Base-by-base conservation (phyloP, 139 green algal genomes). In the Chlorella vulgaris region DNA sequence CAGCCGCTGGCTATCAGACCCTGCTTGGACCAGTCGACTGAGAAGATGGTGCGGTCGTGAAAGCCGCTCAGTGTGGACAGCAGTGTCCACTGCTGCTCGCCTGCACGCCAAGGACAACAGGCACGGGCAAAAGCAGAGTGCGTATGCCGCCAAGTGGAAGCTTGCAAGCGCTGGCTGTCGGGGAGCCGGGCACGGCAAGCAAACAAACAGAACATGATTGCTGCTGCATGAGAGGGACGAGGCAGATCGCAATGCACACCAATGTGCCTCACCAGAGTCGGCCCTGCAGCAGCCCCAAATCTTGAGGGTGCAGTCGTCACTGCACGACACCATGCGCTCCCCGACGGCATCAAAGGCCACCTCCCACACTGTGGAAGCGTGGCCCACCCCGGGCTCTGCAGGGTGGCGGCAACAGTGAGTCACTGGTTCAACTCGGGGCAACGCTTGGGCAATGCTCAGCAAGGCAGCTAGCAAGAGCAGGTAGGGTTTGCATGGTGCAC, bases 281-380 rank as follows among this genome's bases (percentile, higher is more conserved):
- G n/a, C 76, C 33, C 76, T 76, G 63, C 61, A 18, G 67, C 75
- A 82, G 13, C 29, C 58, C 90, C 93, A 97, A 22, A 97, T 40
- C n/a, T 86, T 88, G 18, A 98, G 51, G 0, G 88, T 97, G 19
- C 53, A 43, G 86, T 98, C 95, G 65, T 96, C 95, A 79, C 93
- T 95, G 86, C 89, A 94, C 2, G 95, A 96, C 15, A 89, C 94
- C 89, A 98, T 92, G 28, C 83, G 84, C 28, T 55, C 33, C 7
- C 95, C 95, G 2, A 50, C 39, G 0, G 68, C 28, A 43, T 92
- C 85, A 81, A 98, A 98, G 1, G 82, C 77, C 13, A 96, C 73
- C 3, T 81, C 89, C 95, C 95, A 98, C 7, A 98, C 94, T 61
- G 94, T 98, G 0, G 92, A 97, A 3, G 33, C 84, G 82, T 98